Percentiles rank a stretch among this genome's conserved stretches.
phyloP scores from a whole-genome alignment of 164 flowering plant genomes.

The Dillenia turbinata region DNA sequence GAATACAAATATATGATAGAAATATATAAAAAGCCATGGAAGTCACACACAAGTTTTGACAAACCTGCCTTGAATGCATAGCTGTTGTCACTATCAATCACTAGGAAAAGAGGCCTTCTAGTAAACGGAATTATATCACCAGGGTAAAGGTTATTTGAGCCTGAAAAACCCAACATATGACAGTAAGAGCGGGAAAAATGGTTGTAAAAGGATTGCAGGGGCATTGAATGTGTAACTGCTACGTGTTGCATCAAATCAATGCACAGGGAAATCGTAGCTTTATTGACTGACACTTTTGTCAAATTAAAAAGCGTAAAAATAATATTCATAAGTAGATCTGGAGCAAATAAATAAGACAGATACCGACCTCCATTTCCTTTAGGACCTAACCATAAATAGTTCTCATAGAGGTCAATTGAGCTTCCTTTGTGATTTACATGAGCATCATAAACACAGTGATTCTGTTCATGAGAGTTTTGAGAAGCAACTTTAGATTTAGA shows the following conservation, averaged over 20 bases:
- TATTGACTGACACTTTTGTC: too few relatives aligned
- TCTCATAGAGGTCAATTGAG: constrained; percentile 32
- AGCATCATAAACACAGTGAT: constrained; percentile 24
- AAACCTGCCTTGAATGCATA: constrained; percentile 99
- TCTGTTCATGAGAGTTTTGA: constrained; percentile 25
- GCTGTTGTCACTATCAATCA: constrained; percentile 93
- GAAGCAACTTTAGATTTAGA: constrained; percentile 33
- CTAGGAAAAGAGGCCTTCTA: constrained; percentile 80
- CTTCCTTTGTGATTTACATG: constrained; percentile 28
- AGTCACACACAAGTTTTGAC: constrained; percentile 53
- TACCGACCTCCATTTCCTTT: constrained; percentile 60
- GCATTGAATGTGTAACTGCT: too few relatives aligned
- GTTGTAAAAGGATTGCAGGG: too few relatives aligned
- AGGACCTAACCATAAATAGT: constrained; percentile 65
- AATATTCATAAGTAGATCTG: too few relatives aligned
- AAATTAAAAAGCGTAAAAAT: too few relatives aligned
- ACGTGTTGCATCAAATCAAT: too few relatives aligned
- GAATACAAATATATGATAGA: too few relatives aligned
- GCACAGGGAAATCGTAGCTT: too few relatives aligned
- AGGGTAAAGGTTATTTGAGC: constrained; percentile 67
- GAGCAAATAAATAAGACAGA: not conserved
- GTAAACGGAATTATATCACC: constrained; percentile 94
- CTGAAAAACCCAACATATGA: constrained; percentile 35
- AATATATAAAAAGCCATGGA: not conserved
- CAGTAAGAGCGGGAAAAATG: too few relatives aligned